phyloP scores from a whole-genome alignment of 805 yeast species.

The Suhomyces tanzawaensis region DNA sequence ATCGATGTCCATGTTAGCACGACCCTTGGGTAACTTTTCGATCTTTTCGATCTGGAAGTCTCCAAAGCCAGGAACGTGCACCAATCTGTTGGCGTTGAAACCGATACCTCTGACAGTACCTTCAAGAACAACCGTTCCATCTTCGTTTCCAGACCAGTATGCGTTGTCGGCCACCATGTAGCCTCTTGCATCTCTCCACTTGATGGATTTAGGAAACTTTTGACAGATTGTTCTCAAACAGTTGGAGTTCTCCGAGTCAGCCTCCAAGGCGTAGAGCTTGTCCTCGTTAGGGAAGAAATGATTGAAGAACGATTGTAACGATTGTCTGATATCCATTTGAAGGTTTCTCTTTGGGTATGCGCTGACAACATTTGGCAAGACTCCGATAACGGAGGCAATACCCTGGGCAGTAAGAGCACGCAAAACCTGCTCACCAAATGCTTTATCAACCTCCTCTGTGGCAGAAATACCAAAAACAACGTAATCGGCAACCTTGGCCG shows the following conservation, averaged over 20 bases:
- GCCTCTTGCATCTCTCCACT: constrained; percentile 93
- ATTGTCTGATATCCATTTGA: constrained; percentile 58
- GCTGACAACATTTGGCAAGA: constrained; percentile 67
- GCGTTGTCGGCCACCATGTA: constrained; percentile 76
- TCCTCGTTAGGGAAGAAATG: constrained; percentile 65
- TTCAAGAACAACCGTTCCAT: constrained; percentile 52
- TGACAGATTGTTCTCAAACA: constrained; percentile 78
- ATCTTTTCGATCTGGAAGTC: constrained; percentile 76
- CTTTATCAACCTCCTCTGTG: constrained; percentile 71
- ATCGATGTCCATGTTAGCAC: constrained; percentile 20
- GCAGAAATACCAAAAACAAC: constrained; percentile 91
- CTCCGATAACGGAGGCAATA: constrained; percentile 76
- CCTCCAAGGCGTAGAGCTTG: constrained; percentile 69
- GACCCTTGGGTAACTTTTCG: constrained; percentile 43
- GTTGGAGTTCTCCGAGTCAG: constrained; percentile 64
- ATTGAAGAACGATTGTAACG: constrained; percentile 38
- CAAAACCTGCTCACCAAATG: constrained; percentile 83
- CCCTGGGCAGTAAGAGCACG: constrained; percentile 92
- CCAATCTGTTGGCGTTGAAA: constrained; percentile 69
- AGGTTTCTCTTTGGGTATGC: constrained; percentile 72
- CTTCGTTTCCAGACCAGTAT: constrained; percentile 33
- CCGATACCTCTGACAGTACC: constrained; percentile 90
- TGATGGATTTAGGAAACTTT: constrained; percentile 76
- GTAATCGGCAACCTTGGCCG: constrained; percentile 85
- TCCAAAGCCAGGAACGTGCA: constrained; percentile 88